These are phyloP conservation scores for Aureobasidium sp. DNA, from an alignment of 2,329 filamentous ascomycete genomes.

Conservation along the genomic window DNA sequence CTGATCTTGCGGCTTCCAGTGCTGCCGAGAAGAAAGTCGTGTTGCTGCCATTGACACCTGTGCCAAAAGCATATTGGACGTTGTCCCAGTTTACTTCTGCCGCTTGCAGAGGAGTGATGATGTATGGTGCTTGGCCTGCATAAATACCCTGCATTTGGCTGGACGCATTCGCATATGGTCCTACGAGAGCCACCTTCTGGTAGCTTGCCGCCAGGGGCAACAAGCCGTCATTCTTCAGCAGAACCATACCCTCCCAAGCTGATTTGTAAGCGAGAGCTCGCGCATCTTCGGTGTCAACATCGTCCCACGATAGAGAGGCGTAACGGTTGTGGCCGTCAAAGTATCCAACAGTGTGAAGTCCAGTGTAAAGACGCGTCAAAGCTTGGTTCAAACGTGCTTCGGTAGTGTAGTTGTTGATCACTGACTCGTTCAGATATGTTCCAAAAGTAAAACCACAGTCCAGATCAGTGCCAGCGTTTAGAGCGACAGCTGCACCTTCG, in stretches of 20 bases:
- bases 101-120: constrained; percentile 45
- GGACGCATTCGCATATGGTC: constrained; percentile 50
- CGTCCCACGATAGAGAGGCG: constrained; percentile 42
- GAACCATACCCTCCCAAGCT: constrained; percentile 36
- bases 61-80: constrained; percentile 37
- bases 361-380: constrained; percentile 44
- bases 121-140: constrained; percentile 46
- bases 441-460: constrained; percentile 43
- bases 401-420: constrained; percentile 31
- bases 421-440: constrained; percentile 34
- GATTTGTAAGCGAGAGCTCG: constrained; percentile 49
- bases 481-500: constrained; percentile 38
- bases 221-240: constrained; percentile 45
- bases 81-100: constrained; percentile 38
- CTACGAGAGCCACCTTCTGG: constrained; percentile 45
- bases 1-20: constrained; percentile 31
- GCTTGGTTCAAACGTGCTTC: constrained; percentile 42
- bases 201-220: constrained; percentile 35
- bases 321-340: constrained; percentile 46
- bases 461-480: constrained; percentile 45
- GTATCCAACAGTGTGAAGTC: constrained; percentile 48
- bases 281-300: constrained; percentile 47
- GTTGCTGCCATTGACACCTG: constrained; percentile 26
- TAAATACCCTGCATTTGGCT: constrained; percentile 53
- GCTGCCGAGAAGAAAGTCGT: constrained; percentile 22